A percentile compares a stretch with the other conserved stretches of the same genome.
These are phyloP conservation scores for Coniochaeta hoffmannii DNA, from an alignment of 2,329 filamentous ascomycete genomes.

Conservation along the genomic window DNA sequence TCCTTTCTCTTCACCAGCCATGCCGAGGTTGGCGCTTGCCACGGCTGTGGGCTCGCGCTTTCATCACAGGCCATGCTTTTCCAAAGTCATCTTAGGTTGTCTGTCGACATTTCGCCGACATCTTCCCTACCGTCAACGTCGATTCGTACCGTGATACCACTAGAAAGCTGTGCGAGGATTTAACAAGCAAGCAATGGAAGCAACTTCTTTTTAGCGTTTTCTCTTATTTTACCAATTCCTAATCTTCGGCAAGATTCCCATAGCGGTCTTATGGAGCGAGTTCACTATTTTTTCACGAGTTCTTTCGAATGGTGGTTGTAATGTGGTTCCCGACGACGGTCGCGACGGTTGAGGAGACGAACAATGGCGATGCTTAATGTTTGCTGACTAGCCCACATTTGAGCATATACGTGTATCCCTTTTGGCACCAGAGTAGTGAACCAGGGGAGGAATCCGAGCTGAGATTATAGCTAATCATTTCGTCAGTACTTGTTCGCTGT, in stretches of 20 bases:
- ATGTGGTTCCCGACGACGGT: background rate
- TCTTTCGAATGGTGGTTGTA: background rate
- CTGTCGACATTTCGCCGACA: constrained; percentile 6
- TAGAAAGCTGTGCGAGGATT: constrained; percentile 13
- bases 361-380: background rate
- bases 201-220: background rate
- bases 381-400: background rate
- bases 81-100: constrained; percentile 4
- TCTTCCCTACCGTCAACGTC: constrained; percentile 3
- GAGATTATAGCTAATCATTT: background rate
- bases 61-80: constrained; percentile 3
- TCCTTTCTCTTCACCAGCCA: background rate
- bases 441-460: background rate
- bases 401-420: background rate
- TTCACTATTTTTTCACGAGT: background rate
- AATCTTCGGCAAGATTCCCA: background rate
- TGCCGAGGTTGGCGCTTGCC: background rate
- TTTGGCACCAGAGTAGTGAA: background rate
- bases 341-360: background rate
- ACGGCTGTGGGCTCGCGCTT: constrained; percentile 1
- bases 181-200: constrained; percentile 5
- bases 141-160: constrained; percentile 20
- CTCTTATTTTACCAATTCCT: background rate
- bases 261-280: background rate
- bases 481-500: background rate